Percentiles rank a stretch among this genome's conserved stretches.
phyloP scores from a whole-genome alignment of 306 rosid species.

The Sphenostylis stenocarpa region DNA sequence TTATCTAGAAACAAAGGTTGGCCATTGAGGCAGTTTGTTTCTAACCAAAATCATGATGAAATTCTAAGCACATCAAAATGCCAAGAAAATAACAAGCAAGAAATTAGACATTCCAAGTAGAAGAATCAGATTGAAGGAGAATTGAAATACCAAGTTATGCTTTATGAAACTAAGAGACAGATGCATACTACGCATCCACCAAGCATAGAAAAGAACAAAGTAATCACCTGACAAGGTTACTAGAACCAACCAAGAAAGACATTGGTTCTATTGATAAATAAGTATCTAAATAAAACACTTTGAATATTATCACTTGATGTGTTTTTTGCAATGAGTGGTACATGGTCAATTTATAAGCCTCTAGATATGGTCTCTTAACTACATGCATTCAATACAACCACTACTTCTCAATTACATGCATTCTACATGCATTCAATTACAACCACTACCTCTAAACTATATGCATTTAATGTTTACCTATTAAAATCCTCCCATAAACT shows the following conservation, averaged over 20 bases:
- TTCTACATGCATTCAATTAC: too few relatives aligned
- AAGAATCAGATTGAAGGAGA: background rate
- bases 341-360: too few relatives aligned
- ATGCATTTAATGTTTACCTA: too few relatives aligned
- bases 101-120: conserved; percentile 2
- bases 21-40: conserved; percentile 1
- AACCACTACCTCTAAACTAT: too few relatives aligned
- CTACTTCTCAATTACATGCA: too few relatives aligned
- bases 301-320: too few relatives aligned
- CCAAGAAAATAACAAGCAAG: conserved; percentile 6
- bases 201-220: background rate
- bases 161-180: background rate
- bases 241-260: background rate
- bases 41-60: background rate
- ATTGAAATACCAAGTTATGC: background rate
- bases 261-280: too few relatives aligned
- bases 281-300: too few relatives aligned
- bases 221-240: background rate
- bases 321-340: too few relatives aligned
- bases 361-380: too few relatives aligned
- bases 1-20: background rate
- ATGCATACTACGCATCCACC: background rate
- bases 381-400: too few relatives aligned
- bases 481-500: too few relatives aligned
- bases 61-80: background rate